Conservation (phyloP, 2,329 filamentous ascomycete genomes). For the Phaeosphaeriaceae sp. region DNA sequence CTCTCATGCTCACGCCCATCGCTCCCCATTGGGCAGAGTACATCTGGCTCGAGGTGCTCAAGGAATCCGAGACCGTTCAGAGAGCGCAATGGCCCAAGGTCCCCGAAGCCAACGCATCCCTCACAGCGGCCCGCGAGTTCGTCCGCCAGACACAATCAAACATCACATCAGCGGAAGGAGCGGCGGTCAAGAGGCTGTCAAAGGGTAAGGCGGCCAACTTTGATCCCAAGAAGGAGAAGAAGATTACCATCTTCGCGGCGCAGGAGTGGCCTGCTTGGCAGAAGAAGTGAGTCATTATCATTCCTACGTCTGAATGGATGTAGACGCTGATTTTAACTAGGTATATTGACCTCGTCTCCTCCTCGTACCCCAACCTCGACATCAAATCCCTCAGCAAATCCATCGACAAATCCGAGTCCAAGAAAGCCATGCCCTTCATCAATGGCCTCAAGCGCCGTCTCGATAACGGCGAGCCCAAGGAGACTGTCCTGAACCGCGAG, state of each 20-base stretch:
- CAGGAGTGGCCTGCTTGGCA: slow-evolving; percentile 89
- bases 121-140: slow-evolving; percentile 84
- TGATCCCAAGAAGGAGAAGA: slow-evolving; percentile 91
- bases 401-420: slow-evolving; percentile 88
- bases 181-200: slow-evolving; percentile 84
- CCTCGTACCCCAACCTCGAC: slow-evolving; percentile 62
- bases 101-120: slow-evolving; percentile 68
- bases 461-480: slow-evolving; percentile 69
- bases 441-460: slow-evolving; percentile 86
- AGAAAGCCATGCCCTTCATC: slow-evolving; percentile 98
- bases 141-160: slow-evolving; percentile 76
- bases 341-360: slow-evolving; percentile 44
- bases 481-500: slow-evolving; percentile 80
- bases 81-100: slow-evolving; percentile 77
- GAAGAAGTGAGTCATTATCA: slow-evolving; percentile 74
- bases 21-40: slow-evolving; percentile 95
- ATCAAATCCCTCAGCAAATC: slow-evolving; percentile 82
- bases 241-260: slow-evolving; percentile 84
- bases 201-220: slow-evolving; percentile 89
- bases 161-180: slow-evolving; percentile 85
- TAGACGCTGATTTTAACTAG: slow-evolving; percentile 13
- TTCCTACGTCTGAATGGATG: neutral
- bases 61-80: slow-evolving; percentile 79
- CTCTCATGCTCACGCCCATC: slow-evolving; percentile 81
- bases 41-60: slow-evolving; percentile 90